Evolutionary conservation across 495 filamentous ascomycete species (phyloP), one percentile per base, ranked within the genome.

Genomic region (Pyrenula aspistea): DNA sequence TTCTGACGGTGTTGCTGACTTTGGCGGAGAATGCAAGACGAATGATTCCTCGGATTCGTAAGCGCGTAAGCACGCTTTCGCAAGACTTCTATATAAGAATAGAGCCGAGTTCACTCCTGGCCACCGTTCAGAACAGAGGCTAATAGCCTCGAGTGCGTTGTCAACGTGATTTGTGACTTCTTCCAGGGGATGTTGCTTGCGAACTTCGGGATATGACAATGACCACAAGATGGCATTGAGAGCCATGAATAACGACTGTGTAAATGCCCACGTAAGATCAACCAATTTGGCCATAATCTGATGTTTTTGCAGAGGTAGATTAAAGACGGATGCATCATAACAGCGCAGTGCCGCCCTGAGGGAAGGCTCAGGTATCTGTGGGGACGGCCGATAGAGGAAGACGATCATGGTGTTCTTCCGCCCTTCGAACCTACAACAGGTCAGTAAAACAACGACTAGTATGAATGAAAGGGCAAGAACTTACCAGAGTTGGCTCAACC

Each of bases 191-290:
- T 95, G 83, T 23, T 79, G 70, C 51, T 73, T 74, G 22, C 92
- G 86, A 51, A 96, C 81, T 56, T 91, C 88, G 12, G 84, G 79
- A 63, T 92, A 94, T 2, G 88, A 92, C 22, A 94, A 77, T 8
- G 84, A 77, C 92, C 92, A 97, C 1, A 97, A 80, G 31, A 95
- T 78, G 22, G 87, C 89, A 62, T 93, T 92, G 48, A 95, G 75
- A 15, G 85, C 82, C 79, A 89, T 89, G 69, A 95, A 95, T 21
- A 96, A 75, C 42, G 86, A 80, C 57, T 94, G 80, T 8, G 92
- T 80, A 64, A 94, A 95, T 42, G 94, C 83, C 89, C 91, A 97
- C 2, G 89, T 95, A 55, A 95, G 72, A 63, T 96, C 92, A 21
- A 92, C 83, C 22, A 81, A 82, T 8, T 77, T 77, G 10, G 79